Evolutionary conservation across 2,329 filamentous ascomycete genomes (phyloP).

Genomic region (Fusarium sp.): DNA sequence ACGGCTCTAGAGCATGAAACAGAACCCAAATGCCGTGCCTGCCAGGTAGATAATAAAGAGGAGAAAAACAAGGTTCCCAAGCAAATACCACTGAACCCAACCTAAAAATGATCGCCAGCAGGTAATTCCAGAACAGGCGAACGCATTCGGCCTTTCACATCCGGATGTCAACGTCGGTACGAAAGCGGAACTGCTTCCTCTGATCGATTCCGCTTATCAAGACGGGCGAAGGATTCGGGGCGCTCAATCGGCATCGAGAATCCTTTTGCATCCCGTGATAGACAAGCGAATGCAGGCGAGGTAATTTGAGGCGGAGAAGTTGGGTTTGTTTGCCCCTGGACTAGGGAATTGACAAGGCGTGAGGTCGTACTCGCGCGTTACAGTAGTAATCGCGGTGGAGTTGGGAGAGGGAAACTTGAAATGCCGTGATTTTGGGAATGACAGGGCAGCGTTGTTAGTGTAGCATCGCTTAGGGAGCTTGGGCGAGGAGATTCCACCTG

Average conservation of each 20-base stretch:
- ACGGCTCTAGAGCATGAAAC: neutral
- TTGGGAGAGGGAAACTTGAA: neutral
- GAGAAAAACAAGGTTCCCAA: neutral
- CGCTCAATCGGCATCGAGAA: neutral
- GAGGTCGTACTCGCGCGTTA: neutral
- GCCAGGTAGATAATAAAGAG: neutral
- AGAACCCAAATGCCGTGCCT: neutral
- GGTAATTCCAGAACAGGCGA: neutral
- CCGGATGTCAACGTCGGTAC: neutral
- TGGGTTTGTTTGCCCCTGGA: neutral
- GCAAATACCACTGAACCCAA: neutral
- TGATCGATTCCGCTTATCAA: neutral
- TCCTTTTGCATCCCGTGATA: neutral
- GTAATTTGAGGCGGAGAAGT: neutral
- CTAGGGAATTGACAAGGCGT: neutral
- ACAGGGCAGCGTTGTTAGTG: neutral
- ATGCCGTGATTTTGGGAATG: neutral
- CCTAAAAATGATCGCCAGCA: neutral
- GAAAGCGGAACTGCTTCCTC: neutral
- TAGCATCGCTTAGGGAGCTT: neutral
- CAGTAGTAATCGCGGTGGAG: conserved; percentile 2
- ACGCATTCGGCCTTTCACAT: neutral
- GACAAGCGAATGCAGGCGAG: neutral
- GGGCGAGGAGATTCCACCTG: neutral
- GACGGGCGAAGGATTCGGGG: neutral